Percentiles rank a stretch among this genome's conserved stretches.
phyloP scores from a whole-genome alignment of 768 basidiomycete species.

The Strobilomyces dryophilus region DNA sequence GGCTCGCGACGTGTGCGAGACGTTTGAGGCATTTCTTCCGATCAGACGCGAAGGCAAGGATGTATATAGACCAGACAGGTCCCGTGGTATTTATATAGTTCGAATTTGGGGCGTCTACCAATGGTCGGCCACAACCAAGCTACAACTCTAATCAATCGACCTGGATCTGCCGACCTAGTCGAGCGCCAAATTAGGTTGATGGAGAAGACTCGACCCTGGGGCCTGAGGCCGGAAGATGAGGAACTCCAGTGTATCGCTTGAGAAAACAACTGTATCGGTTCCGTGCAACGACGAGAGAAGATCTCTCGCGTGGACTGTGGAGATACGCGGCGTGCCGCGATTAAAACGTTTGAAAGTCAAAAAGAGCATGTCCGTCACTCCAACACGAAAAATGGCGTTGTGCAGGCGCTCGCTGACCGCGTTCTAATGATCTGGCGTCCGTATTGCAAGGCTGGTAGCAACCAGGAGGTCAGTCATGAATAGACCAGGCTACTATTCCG shows the following conservation, averaged over 20 bases:
- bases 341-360: background rate
- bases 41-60: background rate
- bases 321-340: background rate
- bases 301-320: background rate
- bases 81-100: background rate
- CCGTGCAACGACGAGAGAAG: background rate
- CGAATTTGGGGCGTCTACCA: background rate
- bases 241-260: background rate
- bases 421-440: conserved; percentile 16
- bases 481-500: conserved; percentile 15
- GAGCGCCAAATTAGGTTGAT: background rate
- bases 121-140: background rate
- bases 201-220: background rate
- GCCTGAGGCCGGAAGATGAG: background rate
- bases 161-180: background rate
- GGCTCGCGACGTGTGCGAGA: background rate
- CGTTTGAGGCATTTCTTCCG: background rate
- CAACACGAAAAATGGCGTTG: background rate
- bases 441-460: conserved; percentile 25
- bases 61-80: background rate
- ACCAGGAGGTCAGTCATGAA: conserved; percentile 28
- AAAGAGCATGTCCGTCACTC: background rate
- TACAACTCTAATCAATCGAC: background rate
- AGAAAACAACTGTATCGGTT: background rate
- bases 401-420: background rate